Conservation (phyloP, 805 yeast species). For the Kluyveromyces wickerhamii region DNA sequence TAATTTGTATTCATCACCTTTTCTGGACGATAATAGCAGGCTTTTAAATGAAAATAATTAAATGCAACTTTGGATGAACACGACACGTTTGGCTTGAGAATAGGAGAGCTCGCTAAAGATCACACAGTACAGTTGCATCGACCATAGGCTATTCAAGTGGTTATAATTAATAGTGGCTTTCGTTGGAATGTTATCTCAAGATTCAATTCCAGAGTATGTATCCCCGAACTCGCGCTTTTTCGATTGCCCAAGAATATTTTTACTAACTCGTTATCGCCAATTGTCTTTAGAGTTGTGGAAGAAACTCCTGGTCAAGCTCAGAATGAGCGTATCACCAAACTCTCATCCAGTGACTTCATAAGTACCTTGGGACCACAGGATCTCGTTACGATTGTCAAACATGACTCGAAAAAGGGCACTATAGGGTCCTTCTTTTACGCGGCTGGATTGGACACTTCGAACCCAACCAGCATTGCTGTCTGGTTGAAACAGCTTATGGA, state of each 20-base stretch:
- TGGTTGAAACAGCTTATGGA: conserved; percentile 61
- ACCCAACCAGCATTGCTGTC: conserved; percentile 72
- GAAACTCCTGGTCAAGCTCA: conserved; percentile 50
- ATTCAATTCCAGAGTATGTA: conserved; percentile 56
- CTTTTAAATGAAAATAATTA: too few relatives aligned
- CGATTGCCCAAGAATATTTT: background rate
- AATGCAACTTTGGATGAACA: too few relatives aligned
- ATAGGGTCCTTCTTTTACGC: conserved; percentile 68
- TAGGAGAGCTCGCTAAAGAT: too few relatives aligned
- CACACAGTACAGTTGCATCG: too few relatives aligned
- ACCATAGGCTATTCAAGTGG: too few relatives aligned
- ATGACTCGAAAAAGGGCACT: conserved; percentile 38
- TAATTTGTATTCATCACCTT: too few relatives aligned
- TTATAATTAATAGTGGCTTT: too few relatives aligned
- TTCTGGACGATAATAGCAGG: too few relatives aligned
- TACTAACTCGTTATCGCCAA: too few relatives aligned
- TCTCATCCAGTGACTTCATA: conserved; percentile 39
- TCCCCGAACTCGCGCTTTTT: background rate
- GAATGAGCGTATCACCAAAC: conserved; percentile 53
- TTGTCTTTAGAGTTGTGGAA: conserved; percentile 53
- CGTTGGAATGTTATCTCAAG: conserved; percentile 48
- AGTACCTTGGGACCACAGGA: conserved; percentile 68
- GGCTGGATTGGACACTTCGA: conserved; percentile 69
- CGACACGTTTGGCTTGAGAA: too few relatives aligned
- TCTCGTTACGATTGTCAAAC: conserved; percentile 21